Evolutionary conservation across 1,139 yeast species (phyloP).

Genomic region (Taiozyma sp.): DNA sequence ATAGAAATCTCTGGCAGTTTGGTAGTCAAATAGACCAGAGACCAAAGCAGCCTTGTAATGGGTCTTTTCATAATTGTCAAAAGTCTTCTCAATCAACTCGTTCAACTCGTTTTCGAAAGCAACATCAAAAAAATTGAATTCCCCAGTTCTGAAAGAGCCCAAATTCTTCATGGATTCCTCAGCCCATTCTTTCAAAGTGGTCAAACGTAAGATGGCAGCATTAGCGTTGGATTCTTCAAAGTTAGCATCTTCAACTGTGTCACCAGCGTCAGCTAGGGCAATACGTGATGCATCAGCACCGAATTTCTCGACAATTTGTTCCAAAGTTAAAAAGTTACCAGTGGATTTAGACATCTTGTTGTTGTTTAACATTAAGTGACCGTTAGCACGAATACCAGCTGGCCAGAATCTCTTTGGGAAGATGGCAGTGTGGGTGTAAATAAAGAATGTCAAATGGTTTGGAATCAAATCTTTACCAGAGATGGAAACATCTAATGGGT

Average conservation of each 20-base stretch:
- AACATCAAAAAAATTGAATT: slow-evolving; percentile 66
- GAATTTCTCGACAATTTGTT: slow-evolving; percentile 77
- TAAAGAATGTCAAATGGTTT: slow-evolving; percentile 93
- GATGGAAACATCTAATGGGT: slow-evolving; percentile 85
- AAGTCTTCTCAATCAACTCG: slow-evolving; percentile 66
- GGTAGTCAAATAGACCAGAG: slow-evolving; percentile 89
- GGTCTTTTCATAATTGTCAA: slow-evolving; percentile 64
- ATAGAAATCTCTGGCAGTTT: slow-evolving; percentile 92
- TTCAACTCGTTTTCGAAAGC: slow-evolving; percentile 97
- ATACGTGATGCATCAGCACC: slow-evolving; percentile 99
- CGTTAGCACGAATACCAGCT: slow-evolving; percentile 88
- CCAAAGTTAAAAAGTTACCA: slow-evolving; percentile 93
- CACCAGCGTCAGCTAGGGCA: slow-evolving; percentile 99
- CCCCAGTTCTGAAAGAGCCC: slow-evolving; percentile 66
- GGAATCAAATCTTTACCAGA: slow-evolving; percentile 98
- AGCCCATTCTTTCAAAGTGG: slow-evolving; percentile 93
- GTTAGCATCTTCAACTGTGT: slow-evolving; percentile 95
- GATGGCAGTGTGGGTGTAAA: slow-evolving; percentile 87
- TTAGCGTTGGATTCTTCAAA: slow-evolving; percentile 96
- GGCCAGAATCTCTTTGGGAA: slow-evolving; percentile 96
- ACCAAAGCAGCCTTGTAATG: slow-evolving; percentile 88
- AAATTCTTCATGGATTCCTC: slow-evolving; percentile 59
- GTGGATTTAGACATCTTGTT: slow-evolving; percentile 98
- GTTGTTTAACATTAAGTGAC: slow-evolving; percentile 91
- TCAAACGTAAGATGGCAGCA: slow-evolving; percentile 93